A percentile compares a stretch with the other conserved stretches of the same genome.
Conservation (phyloP, 1,284 basidiomycete genomes). For the Golubevia pallescens region DNA sequence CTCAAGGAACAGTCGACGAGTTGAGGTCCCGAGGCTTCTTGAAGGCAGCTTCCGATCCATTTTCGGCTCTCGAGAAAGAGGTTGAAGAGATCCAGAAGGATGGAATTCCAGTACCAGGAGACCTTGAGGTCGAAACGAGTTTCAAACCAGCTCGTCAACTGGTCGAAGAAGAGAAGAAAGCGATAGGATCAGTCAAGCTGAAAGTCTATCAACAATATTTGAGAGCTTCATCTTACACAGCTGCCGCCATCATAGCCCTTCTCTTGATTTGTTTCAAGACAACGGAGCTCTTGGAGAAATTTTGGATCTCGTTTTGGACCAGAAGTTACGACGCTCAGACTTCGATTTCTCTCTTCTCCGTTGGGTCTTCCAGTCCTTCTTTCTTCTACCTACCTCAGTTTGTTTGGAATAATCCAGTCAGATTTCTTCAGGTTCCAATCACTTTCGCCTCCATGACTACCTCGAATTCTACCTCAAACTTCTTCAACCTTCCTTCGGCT, state of each 20-base stretch:
- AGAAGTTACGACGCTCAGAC: conserved; percentile 11
- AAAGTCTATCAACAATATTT: conserved; percentile 21
- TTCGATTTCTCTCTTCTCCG: too few relatives aligned
- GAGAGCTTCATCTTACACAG: conserved; percentile 17
- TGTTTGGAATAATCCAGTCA: not conserved
- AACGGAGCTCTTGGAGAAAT: conserved; percentile 19
- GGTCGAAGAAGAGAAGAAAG: conserved; percentile 19
- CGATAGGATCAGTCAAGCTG: conserved; percentile 16
- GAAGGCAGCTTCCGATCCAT: not conserved
- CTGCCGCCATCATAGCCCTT: conserved; percentile 12
- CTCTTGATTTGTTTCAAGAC: conserved; percentile 15
- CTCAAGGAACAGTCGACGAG: not conserved
- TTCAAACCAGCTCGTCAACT: conserved; percentile 19
- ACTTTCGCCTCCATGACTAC: too few relatives aligned
- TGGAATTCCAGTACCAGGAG: conserved; percentile 4
- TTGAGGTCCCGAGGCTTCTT: not conserved
- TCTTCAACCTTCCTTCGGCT: not conserved
- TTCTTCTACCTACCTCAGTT: too few relatives aligned
- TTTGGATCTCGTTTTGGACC: conserved; percentile 28
- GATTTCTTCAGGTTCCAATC: too few relatives aligned
- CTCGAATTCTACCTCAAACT: not conserved
- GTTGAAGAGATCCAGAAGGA: conserved; percentile 70
- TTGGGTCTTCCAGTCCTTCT: too few relatives aligned
- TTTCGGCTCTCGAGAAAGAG: conserved; percentile 61
- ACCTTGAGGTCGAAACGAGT: conserved; percentile 11